These are phyloP conservation scores for Fusarium mangiferae DNA, from an alignment of 2,329 filamentous ascomycete genomes.

Conservation along the genomic window DNA sequence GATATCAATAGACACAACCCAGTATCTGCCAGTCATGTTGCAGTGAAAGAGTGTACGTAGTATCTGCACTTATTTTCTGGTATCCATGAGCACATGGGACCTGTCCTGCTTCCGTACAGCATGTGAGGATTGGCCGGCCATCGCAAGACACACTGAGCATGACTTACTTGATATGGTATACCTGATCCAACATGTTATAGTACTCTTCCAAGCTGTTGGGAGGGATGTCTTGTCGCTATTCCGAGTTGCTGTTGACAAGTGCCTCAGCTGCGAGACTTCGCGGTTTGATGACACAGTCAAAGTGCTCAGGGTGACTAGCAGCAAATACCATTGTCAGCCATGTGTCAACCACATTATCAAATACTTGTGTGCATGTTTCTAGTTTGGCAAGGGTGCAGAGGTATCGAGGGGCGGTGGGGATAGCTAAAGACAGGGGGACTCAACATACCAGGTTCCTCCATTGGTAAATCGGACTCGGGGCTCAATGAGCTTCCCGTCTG, in stretches of 20 bases:
- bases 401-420: neutral
- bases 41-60: neutral
- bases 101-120: neutral
- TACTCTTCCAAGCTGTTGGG: neutral
- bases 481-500: conserved; percentile 42
- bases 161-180: neutral
- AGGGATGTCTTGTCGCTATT: neutral
- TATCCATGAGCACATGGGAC: neutral
- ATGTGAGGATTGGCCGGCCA: conserved; percentile 4
- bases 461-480: conserved; percentile 46
- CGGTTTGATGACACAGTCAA: conserved; percentile 43
- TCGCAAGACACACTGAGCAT: neutral
- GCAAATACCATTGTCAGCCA: neutral
- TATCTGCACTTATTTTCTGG: neutral
- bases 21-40: neutral
- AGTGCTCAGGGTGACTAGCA: conserved; percentile 47
- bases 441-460: conserved; percentile 48
- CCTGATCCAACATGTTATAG: neutral
- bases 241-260: conserved; percentile 20
- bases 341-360: neutral
- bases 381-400: neutral
- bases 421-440: neutral
- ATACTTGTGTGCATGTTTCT: neutral
- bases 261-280: conserved; percentile 26
- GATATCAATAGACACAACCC: neutral